Percentiles rank a stretch among this genome's conserved stretches.
Evolutionary conservation across 1,139 yeast species (phyloP).

Genomic region (Saccharomycopsis hybrid): DNA sequence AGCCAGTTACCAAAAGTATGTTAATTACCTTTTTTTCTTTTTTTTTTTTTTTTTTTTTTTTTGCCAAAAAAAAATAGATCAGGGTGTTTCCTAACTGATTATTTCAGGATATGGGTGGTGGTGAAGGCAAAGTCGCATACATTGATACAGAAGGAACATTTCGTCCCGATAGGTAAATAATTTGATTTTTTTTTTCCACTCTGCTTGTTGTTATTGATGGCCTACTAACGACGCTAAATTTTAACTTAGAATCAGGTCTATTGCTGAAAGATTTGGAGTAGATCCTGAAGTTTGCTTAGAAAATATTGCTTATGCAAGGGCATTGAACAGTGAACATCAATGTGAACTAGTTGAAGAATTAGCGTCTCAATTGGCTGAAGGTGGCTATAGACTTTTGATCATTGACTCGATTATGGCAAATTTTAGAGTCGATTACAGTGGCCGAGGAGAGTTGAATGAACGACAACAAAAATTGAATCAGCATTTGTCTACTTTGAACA

Average conservation of each 20-base stretch:
- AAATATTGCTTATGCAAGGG: constrained; percentile 52
- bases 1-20: constrained; percentile 46
- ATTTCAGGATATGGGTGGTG: constrained; percentile 60
- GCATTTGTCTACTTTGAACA: constrained; percentile 44
- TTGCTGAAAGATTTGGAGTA: constrained; percentile 48
- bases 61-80: constrained; percentile 24
- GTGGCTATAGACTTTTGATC: constrained; percentile 39
- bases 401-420: constrained; percentile 60
- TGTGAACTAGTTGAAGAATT: constrained; percentile 49
- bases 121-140: constrained; percentile 55
- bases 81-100: too few species aligned
- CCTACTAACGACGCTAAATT: too few species aligned
- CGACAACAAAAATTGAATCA: constrained; percentile 56
- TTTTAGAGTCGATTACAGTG: constrained; percentile 53
- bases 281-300: constrained; percentile 49
- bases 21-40: too few species aligned
- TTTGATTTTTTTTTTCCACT: too few species aligned
- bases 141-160: constrained; percentile 59
- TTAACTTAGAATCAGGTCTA: constrained; percentile 47
- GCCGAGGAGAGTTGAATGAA: constrained; percentile 56
- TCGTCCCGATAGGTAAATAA: constrained; percentile 41
- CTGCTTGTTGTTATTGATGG: too few species aligned
- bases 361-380: constrained; percentile 44
- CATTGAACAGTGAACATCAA: constrained; percentile 55
- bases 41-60: too few species aligned